Evolutionary conservation across 2,329 filamentous ascomycete species (phyloP).

Genomic region (Drechmeria coniospora): DNA sequence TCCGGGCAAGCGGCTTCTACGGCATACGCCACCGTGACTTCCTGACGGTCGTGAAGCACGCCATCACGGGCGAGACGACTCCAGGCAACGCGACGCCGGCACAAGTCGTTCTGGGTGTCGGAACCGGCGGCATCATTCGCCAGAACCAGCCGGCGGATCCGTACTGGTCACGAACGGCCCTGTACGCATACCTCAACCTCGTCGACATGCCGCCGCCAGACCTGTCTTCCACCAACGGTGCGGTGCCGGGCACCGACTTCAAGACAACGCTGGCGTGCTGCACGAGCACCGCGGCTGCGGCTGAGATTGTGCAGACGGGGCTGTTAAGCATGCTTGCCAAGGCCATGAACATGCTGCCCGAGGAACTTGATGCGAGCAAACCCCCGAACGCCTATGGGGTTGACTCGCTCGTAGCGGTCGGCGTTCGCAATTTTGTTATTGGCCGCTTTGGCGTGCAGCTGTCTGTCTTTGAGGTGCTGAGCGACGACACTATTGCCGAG

Average conservation of each 20-base stretch:
- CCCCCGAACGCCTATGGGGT: constrained; percentile 31
- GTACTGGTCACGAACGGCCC: constrained; percentile 35
- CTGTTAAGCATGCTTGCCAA: constrained; percentile 25
- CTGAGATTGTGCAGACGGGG: constrained; percentile 19
- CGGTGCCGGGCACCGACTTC: constrained; percentile 10
- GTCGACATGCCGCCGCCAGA: constrained; percentile 26
- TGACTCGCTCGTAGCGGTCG: constrained; percentile 37
- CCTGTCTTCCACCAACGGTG: constrained; percentile 7
- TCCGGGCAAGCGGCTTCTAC: constrained; percentile 37
- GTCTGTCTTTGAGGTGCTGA: constrained; percentile 31
- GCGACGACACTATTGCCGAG: constrained; percentile 23
- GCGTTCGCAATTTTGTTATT: constrained; percentile 34
- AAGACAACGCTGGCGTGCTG: constrained; percentile 18
- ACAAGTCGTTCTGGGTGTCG: constrained; percentile 19
- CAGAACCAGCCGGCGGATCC: constrained; percentile 38
- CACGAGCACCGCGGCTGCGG: constrained; percentile 12
- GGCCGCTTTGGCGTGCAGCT: constrained; percentile 27
- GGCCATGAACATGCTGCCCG: constrained; percentile 27
- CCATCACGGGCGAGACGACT: constrained; percentile 24
- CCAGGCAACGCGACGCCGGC: no score
- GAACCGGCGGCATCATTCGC: constrained; percentile 35
- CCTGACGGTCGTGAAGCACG: constrained; percentile 28
- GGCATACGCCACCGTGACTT: constrained; percentile 36
- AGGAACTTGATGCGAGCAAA: constrained; percentile 26
- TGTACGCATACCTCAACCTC: constrained; percentile 32